Conservation (phyloP, 148 eudicot genomes). For the Nyssa sinensis region DNA sequence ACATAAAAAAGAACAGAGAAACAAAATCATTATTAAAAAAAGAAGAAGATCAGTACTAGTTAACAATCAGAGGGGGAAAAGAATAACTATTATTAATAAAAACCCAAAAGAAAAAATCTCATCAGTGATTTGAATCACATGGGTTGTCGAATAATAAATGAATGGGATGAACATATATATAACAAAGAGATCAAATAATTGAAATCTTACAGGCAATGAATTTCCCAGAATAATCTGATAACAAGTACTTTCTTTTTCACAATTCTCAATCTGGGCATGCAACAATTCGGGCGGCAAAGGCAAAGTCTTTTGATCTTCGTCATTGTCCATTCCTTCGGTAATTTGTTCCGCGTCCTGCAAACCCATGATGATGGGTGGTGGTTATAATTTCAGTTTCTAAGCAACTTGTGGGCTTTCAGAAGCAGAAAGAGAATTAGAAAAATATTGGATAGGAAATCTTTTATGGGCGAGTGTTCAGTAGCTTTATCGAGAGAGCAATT, state of each 20-base stretch:
- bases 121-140: not conserved
- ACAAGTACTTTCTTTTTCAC: slow-evolving; percentile 11
- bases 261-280: slow-evolving; percentile 45
- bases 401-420: slow-evolving; percentile 21
- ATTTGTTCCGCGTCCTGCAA: slow-evolving; percentile 55
- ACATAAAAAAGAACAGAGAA: not conserved
- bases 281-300: slow-evolving; percentile 22
- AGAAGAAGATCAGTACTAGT: not conserved
- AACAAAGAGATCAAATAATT: not conserved
- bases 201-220: slow-evolving; percentile 46
- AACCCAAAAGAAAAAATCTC: not conserved
- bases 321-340: slow-evolving; percentile 37
- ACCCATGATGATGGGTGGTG: slow-evolving; percentile 37
- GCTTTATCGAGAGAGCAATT: not conserved
- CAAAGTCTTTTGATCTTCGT: slow-evolving; percentile 14
- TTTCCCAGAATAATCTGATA: slow-evolving; percentile 9
- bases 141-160: not conserved
- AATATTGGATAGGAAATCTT: no score
- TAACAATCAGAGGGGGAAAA: not conserved
- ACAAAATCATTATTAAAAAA: not conserved
- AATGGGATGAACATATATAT: no score
- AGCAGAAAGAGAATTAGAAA: slow-evolving; percentile 10
- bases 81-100: not conserved
- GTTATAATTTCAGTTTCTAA: slow-evolving; percentile 15
- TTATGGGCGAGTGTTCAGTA: not conserved